Evolutionary conservation across 306 rosid genomes (phyloP).

Genomic region (Trifolium dubium): DNA sequence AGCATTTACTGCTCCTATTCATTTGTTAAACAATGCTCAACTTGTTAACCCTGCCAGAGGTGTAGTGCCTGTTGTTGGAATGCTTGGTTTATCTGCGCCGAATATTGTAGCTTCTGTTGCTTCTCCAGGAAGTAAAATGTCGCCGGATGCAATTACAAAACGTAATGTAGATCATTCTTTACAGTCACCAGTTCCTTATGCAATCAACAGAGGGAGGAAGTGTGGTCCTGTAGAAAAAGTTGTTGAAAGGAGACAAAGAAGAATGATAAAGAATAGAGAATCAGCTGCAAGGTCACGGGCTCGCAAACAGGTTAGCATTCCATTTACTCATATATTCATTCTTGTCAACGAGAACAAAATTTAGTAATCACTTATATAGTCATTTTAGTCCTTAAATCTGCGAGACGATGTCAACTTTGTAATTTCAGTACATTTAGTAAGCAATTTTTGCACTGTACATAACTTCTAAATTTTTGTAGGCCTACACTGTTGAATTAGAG

Average conservation of each 20-base stretch:
- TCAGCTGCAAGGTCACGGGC: slow-evolving; percentile 98
- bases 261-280: slow-evolving; percentile 97
- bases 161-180: slow-evolving; percentile 46
- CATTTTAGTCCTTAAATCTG: neutral
- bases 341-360: slow-evolving; percentile 2
- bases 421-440: neutral
- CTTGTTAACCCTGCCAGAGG: slow-evolving; percentile 52
- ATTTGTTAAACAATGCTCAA: slow-evolving; percentile 61
- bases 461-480: slow-evolving; percentile 53
- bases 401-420: neutral
- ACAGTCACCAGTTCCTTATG: slow-evolving; percentile 72
- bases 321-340: slow-evolving; percentile 8
- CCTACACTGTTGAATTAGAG: slow-evolving; percentile 90
- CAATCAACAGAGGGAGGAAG: slow-evolving; percentile 72
- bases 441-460: neutral
- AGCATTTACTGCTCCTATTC: slow-evolving; percentile 64
- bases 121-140: slow-evolving; percentile 62
- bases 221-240: slow-evolving; percentile 69
- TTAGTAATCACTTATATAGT: neutral
- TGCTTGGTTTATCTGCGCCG: slow-evolving; percentile 55
- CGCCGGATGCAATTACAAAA: slow-evolving; percentile 59
- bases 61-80: slow-evolving; percentile 47
- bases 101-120: slow-evolving; percentile 48
- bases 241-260: slow-evolving; percentile 91
- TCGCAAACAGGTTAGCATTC: slow-evolving; percentile 83